Evolutionary conservation across 495 filamentous ascomycete genomes (phyloP), one percentile per base, ranked within the genome.

Genomic region (Penicillium roqueforti): DNA sequence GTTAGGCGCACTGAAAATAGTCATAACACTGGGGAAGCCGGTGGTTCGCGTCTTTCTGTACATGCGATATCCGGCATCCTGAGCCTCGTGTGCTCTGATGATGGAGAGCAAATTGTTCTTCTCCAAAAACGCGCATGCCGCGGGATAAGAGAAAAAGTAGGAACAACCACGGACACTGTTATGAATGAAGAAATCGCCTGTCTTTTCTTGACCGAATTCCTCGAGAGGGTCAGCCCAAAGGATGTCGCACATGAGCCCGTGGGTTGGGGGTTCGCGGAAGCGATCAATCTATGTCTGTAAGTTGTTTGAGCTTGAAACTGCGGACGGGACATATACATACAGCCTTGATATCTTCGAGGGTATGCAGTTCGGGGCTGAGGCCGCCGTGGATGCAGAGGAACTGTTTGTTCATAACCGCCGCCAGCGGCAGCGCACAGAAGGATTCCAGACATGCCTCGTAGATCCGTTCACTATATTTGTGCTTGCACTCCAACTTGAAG

Each of bases 331-430:
- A 40, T 7, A 47, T 26, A 78, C 87, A 32, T 69, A 92, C 89
- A 63, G 80, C 84, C 76, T 90, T 90, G 53, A 96, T 77, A 68
- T 98, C 93, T 57, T 98, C 93, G 47, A 98, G 75, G 25, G 91
- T 96, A 66, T 97, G 93, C 57, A 98, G 71, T 71, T 98, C 93
- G 6, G 93, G 93, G 64, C 91, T 96, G 57, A 98, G 76, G 45
- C 93, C 93, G 58, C 93, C 93, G 68, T 98, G 93, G 58, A 98
- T 98, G 72, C 93, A 98, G 62, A 98, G 76, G 71, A 98, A 98
- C 61, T 98, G 93, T 79, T 97, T 98, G 81, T 98, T 98, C 93
- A 98, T 98, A 54, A 98, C 84, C 16, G 93, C 93, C 56, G 93
- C 93, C 68, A 98, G 79, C 43, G 93, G 93, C 60, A 98, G 78